Percentiles rank a stretch among this genome's conserved stretches.
Evolutionary conservation across 129 eudicot species (phyloP).

Genomic region (Apium graveolens): DNA sequence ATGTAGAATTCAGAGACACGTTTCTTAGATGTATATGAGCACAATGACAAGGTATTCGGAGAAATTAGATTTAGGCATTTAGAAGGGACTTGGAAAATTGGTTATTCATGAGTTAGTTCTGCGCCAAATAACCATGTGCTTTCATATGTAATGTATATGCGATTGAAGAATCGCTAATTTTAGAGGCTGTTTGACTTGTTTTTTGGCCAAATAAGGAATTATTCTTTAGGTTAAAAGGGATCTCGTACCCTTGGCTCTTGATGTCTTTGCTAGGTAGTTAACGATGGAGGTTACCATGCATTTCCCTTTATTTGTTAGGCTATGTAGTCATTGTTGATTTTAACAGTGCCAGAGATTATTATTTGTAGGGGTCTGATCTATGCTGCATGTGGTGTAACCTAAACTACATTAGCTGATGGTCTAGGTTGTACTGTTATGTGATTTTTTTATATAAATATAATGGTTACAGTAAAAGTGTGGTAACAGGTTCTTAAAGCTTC

Average conservation of each 20-base stretch:
- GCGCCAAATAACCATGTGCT: neutral
- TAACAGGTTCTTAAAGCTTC: neutral
- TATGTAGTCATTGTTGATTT: neutral
- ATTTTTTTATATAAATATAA: neutral
- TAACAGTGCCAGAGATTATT: neutral
- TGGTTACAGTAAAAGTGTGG: neutral
- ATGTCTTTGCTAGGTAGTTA: neutral
- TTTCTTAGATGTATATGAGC: neutral
- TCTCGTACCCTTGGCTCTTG: neutral
- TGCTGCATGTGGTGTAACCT: neutral
- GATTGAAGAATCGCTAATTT: neutral
- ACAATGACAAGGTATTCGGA: neutral
- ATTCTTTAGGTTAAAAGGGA: neutral
- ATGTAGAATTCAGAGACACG: neutral
- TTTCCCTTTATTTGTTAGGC: neutral
- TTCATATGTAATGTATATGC: neutral
- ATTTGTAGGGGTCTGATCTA: neutral
- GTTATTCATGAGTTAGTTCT: neutral
- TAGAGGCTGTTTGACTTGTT: neutral
- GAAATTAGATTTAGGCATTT: neutral
- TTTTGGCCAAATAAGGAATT: neutral
- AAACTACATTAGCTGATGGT: neutral
- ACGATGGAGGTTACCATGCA: neutral
- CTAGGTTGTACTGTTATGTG: neutral
- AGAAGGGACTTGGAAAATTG: neutral